Evolutionary conservation across 2,329 filamentous ascomycete genomes (phyloP).

Genomic region (Epichloe sp.): DNA sequence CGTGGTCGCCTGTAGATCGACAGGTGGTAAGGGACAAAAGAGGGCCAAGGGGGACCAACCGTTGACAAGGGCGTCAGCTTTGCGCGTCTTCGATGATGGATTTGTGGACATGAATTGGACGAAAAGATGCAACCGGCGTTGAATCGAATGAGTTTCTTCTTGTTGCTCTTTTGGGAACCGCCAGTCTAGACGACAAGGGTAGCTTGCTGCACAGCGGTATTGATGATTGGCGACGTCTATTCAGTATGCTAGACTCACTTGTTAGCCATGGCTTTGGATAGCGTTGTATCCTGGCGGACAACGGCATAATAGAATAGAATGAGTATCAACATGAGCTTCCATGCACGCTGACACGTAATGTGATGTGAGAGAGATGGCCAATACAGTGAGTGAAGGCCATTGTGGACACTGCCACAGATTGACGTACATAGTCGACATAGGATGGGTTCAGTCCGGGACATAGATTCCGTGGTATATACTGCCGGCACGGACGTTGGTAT

Average conservation of each 20-base stretch:
- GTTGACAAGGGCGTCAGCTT: neutral
- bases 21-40: neutral
- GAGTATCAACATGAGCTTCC: neutral
- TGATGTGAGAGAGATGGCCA: no score
- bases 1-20: constrained; percentile 18
- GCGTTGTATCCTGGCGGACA: neutral
- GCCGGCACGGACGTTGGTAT: no score
- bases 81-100: neutral
- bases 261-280: constrained; percentile 1
- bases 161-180: neutral
- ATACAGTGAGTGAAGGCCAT: no score
- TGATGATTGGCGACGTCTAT: neutral
- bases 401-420: no score
- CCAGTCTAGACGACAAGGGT: neutral
- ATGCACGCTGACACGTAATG: neutral
- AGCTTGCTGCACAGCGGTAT: neutral
- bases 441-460: no score
- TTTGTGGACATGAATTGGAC: neutral
- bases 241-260: constrained; percentile 1
- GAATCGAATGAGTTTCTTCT: neutral
- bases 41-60: neutral
- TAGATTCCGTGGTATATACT: no score
- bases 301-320: neutral
- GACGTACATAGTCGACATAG: no score
- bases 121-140: neutral